Evolutionary conservation across 2,329 filamentous ascomycete species (phyloP), one percentile per base, ranked within the genome.

Genomic region (Xylaria sp.): DNA sequence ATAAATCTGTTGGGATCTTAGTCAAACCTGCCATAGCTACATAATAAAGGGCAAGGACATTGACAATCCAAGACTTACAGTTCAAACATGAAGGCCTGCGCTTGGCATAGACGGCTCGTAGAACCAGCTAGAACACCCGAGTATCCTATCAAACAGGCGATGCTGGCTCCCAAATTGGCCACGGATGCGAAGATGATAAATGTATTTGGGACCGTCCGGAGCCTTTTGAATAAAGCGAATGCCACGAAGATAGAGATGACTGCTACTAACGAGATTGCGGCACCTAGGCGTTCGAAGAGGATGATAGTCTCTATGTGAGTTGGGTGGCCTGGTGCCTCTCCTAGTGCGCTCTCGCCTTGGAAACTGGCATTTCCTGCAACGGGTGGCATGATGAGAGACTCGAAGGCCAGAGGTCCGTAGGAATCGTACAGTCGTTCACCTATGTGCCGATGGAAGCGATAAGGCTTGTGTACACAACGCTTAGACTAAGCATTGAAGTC

Each of bases 61-160:
- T 31, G 7, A 23, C 13, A 18, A 51, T 25, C 10, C 18, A 25
- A 12, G 28, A 81, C 91, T 79, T 85, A 93, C 82, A 92, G 90
- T 77, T 92, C 88, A 73, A 93, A 85, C 64, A 89, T 74, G 73
- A 90, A 89, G 8, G 86, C 86, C 76, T 89, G 88, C 0, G 84
- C 81, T 74, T 88, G 87, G 73, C 88, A 96, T 6, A 94, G 80
- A 1, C 85, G 76, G 37, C 87, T 88, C 0, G 81, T 78, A 23
- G 83, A 80, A 1, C 89, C 89, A 44, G 81, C 81, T 1, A 80
- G 76, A 50, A 94, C 84, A 1, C 90, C 91, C 18, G 89, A 87
- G 65, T 89, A 87, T 6, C 90, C 91, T 57, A 94, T 93, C 31
- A 94, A 82, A 57, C 91, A 93, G 12, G 90, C 92, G 52, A 86